Evolutionary conservation across 2,329 filamentous ascomycete genomes (phyloP), one percentile per base, ranked within the genome.

Genomic region (Chlorencoelia australis): DNA sequence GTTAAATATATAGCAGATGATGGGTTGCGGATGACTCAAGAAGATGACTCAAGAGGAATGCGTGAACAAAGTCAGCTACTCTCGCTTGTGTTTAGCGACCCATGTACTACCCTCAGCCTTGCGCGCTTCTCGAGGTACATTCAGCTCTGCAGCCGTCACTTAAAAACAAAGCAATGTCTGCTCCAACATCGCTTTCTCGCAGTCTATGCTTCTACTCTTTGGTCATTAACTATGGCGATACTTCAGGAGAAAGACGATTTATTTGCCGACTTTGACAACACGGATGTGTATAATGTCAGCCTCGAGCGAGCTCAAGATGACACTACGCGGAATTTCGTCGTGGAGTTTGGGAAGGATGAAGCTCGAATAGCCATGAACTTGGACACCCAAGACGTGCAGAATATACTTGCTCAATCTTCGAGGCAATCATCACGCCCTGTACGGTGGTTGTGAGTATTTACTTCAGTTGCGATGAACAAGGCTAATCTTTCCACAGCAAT

Each of bases 381-480:
- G 7, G 51, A 57, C 3, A 48, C 56, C 1, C 44, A 57, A 2
- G 61, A 68, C 3, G 54, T 77, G 19, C 39, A 54, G 10, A 42
- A 43, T 13, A 54, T 73, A 2, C 52, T 67, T 17, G 41, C 50
- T 20, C 41, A 50, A 8, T 42, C 43, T 8, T 42, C 52, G 29
- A 48, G 44, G n/a, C 30, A 48, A 2, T 33, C 24, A 36, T 64
- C 61, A 18, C 28, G 21, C 37, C 68, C 65, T 41, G 75, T 81
- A 4, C 67, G 80, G 56, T 87, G 82, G 82, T 83, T 86, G 73
- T 76, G 60, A 55, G 73, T 51, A 40, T 25, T 22, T 20, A 22
- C 17, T 22, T 20, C 26, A 14, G 21, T 33, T 34, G n/a, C 16
- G 36, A 29, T 30, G 30, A 24, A 18, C 20, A 25, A 9, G 33